Evolutionary conservation across 768 basidiomycete species (phyloP).

Genomic region (Rhodotorula taiwanensis): DNA sequence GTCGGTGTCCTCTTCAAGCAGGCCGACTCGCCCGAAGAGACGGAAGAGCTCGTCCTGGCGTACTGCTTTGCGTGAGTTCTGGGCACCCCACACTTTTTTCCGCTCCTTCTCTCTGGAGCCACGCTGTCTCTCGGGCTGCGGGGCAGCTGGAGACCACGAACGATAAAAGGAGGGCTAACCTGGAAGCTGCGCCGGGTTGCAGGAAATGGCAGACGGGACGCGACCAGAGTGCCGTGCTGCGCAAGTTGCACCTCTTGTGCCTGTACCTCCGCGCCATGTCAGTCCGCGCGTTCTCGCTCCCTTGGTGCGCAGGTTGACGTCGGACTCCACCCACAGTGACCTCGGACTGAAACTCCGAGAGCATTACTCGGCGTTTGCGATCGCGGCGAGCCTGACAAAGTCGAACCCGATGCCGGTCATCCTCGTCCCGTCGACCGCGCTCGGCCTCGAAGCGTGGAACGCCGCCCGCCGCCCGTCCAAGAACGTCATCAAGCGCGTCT

Average conservation of each 20-base stretch:
- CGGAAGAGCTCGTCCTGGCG: constrained; percentile 24
- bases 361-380: constrained; percentile 26
- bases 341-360: constrained; percentile 9
- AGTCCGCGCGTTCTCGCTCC: background rate
- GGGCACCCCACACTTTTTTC: background rate
- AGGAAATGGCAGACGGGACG: constrained; percentile 28
- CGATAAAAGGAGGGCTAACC: no score
- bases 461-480: constrained; percentile 19
- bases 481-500: constrained; percentile 18
- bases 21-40: constrained; percentile 1
- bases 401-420: constrained; percentile 3
- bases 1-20: constrained; percentile 11
- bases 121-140: no score
- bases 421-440: constrained; percentile 4
- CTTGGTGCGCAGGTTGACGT: background rate
- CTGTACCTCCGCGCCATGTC: constrained; percentile 21
- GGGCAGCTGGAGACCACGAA: background rate
- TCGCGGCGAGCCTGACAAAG: constrained; percentile 21
- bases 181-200: no score
- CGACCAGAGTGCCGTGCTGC: constrained; percentile 16
- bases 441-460: constrained; percentile 31
- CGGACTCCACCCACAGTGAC: background rate
- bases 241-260: constrained; percentile 25
- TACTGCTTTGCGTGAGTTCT: constrained; percentile 19
- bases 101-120: no score